Evolutionary conservation across 2,329 filamentous ascomycete species (phyloP).

Genomic region (Nakataea oryzae): DNA sequence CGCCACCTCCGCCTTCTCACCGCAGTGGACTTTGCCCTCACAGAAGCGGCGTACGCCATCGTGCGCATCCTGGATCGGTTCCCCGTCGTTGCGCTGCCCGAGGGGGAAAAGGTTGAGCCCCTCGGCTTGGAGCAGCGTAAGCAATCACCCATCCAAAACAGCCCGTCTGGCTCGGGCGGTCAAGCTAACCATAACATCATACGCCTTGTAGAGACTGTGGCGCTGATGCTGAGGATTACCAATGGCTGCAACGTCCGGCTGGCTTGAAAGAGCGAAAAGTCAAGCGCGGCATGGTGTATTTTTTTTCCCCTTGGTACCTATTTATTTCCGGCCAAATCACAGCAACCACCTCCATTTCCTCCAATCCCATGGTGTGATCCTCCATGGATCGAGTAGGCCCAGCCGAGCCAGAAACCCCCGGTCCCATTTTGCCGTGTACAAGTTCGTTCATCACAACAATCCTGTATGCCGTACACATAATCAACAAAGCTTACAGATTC

Average conservation of each 20-base stretch:
- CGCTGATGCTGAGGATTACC: not conserved
- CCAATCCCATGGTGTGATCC: too few relatives aligned
- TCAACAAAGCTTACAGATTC: too few relatives aligned
- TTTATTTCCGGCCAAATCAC: too few relatives aligned
- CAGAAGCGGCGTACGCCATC: constrained; percentile 1
- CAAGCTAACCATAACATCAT: not conserved
- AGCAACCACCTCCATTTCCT: too few relatives aligned
- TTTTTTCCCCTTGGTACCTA: too few relatives aligned
- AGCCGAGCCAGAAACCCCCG: too few relatives aligned
- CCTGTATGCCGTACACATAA: too few relatives aligned
- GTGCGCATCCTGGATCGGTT: constrained; percentile 1
- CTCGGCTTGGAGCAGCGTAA: not conserved
- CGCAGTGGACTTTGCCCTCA: constrained; percentile 1
- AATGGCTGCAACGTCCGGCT: not conserved
- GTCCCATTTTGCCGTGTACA: too few relatives aligned
- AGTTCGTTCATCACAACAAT: too few relatives aligned
- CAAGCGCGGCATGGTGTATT: not conserved
- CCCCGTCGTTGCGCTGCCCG: not conserved
- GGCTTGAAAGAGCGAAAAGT: not conserved
- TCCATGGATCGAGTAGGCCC: too few relatives aligned
- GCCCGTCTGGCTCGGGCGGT: too few relatives aligned
- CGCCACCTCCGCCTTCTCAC: not conserved
- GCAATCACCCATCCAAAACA: not conserved
- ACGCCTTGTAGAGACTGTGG: not conserved
- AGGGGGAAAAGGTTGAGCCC: not conserved